Percentiles rank a stretch among this genome's conserved stretches.
phyloP scores from a whole-genome alignment of 2,329 filamentous ascomycete species.

The Neoascochyta sp. region DNA sequence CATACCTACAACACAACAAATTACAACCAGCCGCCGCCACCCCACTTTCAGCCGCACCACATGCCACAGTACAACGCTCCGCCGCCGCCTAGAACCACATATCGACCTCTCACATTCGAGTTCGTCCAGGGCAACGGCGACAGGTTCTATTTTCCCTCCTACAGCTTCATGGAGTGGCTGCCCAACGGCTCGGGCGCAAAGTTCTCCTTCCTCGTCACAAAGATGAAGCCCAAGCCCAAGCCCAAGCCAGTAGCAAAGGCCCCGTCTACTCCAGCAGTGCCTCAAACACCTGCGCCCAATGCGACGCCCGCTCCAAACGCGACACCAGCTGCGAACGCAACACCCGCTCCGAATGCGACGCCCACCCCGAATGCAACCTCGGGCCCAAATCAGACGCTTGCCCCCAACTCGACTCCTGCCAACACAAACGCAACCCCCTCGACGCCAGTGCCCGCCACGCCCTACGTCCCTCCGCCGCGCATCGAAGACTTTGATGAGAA shows the following conservation, averaged over 20 bases:
- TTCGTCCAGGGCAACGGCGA: slow-evolving; percentile 55
- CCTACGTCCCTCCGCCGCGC: slow-evolving; percentile 27
- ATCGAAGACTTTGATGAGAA: slow-evolving; percentile 41
- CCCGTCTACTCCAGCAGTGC: slow-evolving; percentile 26
- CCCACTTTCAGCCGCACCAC: slow-evolving; percentile 23
- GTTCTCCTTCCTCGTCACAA: slow-evolving; percentile 73
- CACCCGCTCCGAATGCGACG: slow-evolving; percentile 2
- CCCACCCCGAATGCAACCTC: slow-evolving; percentile 7
- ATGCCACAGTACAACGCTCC: slow-evolving; percentile 29
- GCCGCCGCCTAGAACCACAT: slow-evolving; percentile 45
- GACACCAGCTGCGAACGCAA: too few species aligned
- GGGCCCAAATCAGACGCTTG: slow-evolving; percentile 4
- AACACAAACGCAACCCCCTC: slow-evolving; percentile 10
- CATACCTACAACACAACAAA: slow-evolving; percentile 16
- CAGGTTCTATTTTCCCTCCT: slow-evolving; percentile 73
- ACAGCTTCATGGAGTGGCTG: slow-evolving; percentile 69
- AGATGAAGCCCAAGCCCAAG: slow-evolving; percentile 51
- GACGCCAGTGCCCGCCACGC: slow-evolving; percentile 11
- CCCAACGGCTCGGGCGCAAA: slow-evolving; percentile 60
- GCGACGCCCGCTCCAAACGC: slow-evolving; percentile 1
- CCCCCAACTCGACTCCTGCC: slow-evolving; percentile 6
- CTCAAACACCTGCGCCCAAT: slow-evolving; percentile 4
- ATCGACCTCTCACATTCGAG: slow-evolving; percentile 39
- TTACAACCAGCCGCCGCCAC: slow-evolving; percentile 18
- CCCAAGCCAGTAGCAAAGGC: slow-evolving; percentile 40